Conservation (phyloP, 352 stramenopile species). For the Blastocystis hominis region DNA sequence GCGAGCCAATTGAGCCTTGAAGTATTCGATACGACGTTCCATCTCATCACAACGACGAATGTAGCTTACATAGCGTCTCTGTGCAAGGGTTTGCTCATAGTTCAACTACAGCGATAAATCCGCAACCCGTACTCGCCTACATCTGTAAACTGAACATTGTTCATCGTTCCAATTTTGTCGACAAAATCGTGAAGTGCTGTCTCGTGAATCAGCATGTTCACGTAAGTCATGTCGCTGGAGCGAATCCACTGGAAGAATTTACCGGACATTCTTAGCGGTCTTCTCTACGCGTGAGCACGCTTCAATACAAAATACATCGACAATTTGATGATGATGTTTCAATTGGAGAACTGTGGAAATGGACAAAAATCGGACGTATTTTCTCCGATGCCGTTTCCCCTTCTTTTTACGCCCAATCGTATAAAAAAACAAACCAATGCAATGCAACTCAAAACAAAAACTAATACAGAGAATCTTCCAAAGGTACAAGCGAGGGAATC, state of each 20-base stretch:
- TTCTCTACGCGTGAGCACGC: neutral
- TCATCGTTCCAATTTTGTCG: conserved; percentile 85
- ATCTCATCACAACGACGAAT: conserved; percentile 97
- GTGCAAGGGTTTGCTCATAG: conserved; percentile 91
- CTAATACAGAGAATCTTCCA: conserved; percentile 39
- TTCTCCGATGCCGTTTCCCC: neutral
- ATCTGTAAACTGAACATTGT: conserved; percentile 95
- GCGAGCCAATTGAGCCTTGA: conserved; percentile 82
- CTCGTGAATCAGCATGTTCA: conserved; percentile 94
- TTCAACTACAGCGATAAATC: conserved; percentile 72
- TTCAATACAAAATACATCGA: neutral
- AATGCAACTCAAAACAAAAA: too few species aligned
- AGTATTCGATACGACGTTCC: conserved; percentile 93
- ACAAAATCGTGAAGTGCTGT: conserved; percentile 89
- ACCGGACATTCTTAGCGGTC: conserved; percentile 13
- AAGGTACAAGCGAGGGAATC: conserved; percentile 25
- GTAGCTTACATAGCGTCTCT: conserved; percentile 92
- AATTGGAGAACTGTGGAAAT: neutral
- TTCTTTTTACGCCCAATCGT: neutral
- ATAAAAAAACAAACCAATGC: neutral
- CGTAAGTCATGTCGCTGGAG: conserved; percentile 96
- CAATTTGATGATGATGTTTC: neutral
- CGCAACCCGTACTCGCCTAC: conserved; percentile 60
- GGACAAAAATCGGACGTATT: neutral
- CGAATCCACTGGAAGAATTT: conserved; percentile 77